Conservation (phyloP, 2,329 filamentous ascomycete genomes). For the Xylaria digitata region DNA sequence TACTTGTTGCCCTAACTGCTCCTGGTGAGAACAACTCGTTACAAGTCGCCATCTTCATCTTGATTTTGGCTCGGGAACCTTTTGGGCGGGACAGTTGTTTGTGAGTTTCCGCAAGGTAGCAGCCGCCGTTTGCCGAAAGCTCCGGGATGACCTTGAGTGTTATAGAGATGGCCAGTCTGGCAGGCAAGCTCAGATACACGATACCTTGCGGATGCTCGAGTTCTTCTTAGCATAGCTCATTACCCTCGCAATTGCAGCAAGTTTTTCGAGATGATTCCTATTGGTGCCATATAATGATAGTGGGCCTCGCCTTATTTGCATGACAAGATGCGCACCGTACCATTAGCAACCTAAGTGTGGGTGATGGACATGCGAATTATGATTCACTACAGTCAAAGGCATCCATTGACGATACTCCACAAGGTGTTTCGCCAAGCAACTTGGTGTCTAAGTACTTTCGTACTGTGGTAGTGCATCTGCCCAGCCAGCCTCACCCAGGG, state of each 20-base stretch:
- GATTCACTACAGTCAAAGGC: constrained; percentile 31
- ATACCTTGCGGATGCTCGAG: constrained; percentile 30
- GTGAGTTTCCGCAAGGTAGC: constrained; percentile 33
- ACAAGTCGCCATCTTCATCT: constrained; percentile 41
- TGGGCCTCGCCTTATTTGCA: constrained; percentile 32
- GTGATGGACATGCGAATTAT: constrained; percentile 31
- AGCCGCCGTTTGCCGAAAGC: constrained; percentile 9
- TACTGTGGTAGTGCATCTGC: constrained; percentile 25
- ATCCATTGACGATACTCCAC: constrained; percentile 18
- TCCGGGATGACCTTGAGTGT: constrained; percentile 9
- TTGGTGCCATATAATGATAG: constrained; percentile 24
- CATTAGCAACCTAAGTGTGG: constrained; percentile 15
- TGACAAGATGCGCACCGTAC: constrained; percentile 31
- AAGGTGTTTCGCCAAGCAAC: constrained; percentile 1
- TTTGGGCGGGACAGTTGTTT: constrained; percentile 47
- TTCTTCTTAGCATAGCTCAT: constrained; percentile 39
- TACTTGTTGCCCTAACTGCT: constrained; percentile 41
- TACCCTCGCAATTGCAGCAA: constrained; percentile 35
- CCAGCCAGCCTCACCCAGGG: constrained; percentile 36
- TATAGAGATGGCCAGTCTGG: constrained; percentile 6
- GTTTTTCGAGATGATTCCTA: constrained; percentile 32
- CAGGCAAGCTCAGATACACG: constrained; percentile 21
- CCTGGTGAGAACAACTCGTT: constrained; percentile 44
- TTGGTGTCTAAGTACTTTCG: constrained; percentile 12
- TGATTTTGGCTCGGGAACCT: constrained; percentile 36